phyloP scores from a whole-genome alignment of 306 rosid genomes.

The Adenanthera pavonina region DNA sequence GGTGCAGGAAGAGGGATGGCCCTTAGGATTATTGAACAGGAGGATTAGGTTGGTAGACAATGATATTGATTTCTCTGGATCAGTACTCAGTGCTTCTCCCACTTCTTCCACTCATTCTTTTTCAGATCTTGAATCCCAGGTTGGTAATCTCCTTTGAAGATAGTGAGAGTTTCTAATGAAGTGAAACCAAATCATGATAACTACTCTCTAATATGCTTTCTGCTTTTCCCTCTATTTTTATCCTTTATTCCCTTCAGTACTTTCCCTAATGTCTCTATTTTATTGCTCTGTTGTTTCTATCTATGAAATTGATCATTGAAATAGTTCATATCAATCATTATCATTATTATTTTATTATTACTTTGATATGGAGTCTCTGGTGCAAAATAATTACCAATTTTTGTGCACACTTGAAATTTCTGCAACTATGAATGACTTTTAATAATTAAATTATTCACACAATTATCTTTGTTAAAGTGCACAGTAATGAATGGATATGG shows the following conservation, averaged over 20 bases:
- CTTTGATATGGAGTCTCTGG: background rate
- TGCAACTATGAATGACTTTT: too few species aligned
- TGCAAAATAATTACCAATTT: too few species aligned
- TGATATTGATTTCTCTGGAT: slow-evolving; percentile 51
- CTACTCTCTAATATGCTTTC: slow-evolving; percentile 4
- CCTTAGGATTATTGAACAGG: slow-evolving; percentile 74
- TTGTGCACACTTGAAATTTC: too few species aligned
- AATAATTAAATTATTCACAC: background rate
- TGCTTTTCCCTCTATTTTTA: slow-evolving; percentile 12
- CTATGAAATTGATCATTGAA: slow-evolving; percentile 14
- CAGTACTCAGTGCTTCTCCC: slow-evolving; percentile 62
- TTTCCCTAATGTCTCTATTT: slow-evolving; percentile 13
- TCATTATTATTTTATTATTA: background rate
- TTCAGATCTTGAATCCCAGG: slow-evolving; percentile 72
- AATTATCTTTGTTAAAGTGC: too few species aligned
- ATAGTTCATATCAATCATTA: slow-evolving; percentile 16
- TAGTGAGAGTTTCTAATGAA: background rate
- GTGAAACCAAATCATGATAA: background rate
- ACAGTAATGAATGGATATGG: too few species aligned
- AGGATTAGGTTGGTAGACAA: slow-evolving; percentile 61
- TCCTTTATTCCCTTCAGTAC: background rate
- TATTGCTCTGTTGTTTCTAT: slow-evolving; percentile 6
- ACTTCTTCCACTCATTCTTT: slow-evolving; percentile 50
- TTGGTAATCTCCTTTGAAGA: slow-evolving; percentile 21
- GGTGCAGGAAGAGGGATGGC: slow-evolving; percentile 82